These are phyloP conservation scores for Tylopilus felleus DNA, from an alignment of 768 basidiomycete genomes.

Conservation along the genomic window DNA sequence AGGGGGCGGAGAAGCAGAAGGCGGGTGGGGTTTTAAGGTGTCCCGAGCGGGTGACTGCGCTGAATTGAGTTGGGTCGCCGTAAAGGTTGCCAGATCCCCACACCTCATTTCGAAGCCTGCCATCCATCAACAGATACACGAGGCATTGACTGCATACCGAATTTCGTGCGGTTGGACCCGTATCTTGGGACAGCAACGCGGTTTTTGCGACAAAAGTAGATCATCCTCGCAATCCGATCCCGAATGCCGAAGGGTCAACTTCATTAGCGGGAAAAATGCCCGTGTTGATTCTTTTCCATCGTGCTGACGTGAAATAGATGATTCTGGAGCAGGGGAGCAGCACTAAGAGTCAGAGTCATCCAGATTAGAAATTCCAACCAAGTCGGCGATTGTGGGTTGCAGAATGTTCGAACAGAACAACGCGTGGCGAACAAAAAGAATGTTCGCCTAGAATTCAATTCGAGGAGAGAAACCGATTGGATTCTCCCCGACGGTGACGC, in stretches of 20 bases:
- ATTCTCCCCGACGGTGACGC: neutral
- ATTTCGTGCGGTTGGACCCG: slow-evolving; percentile 2
- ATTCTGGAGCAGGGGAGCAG: slow-evolving; percentile 1
- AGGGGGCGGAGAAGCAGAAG: neutral
- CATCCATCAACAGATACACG: slow-evolving; percentile 23
- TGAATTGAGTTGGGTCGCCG: slow-evolving; percentile 13
- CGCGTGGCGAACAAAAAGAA: neutral
- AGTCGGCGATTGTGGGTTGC: neutral
- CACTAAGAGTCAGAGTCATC: neutral
- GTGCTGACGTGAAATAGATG: slow-evolving; percentile 1
- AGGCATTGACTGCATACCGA: slow-evolving; percentile 17
- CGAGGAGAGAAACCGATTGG: neutral
- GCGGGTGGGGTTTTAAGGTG: slow-evolving; percentile 8
- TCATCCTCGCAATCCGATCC: neutral
- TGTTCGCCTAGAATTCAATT: slow-evolving; percentile 4
- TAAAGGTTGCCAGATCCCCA: slow-evolving; percentile 12
- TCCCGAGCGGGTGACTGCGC: neutral
- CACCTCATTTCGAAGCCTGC: slow-evolving; percentile 15
- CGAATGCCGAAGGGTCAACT: neutral
- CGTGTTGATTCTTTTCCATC: neutral
- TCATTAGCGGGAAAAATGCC: neutral
- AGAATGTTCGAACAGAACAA: slow-evolving; percentile 8
- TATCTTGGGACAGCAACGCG: slow-evolving; percentile 1
- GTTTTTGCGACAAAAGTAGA: neutral
- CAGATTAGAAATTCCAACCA: slow-evolving; percentile 3